Base-by-base conservation (phyloP, 768 basidiomycete genomes). In the Termitomyces sp. region DNA sequence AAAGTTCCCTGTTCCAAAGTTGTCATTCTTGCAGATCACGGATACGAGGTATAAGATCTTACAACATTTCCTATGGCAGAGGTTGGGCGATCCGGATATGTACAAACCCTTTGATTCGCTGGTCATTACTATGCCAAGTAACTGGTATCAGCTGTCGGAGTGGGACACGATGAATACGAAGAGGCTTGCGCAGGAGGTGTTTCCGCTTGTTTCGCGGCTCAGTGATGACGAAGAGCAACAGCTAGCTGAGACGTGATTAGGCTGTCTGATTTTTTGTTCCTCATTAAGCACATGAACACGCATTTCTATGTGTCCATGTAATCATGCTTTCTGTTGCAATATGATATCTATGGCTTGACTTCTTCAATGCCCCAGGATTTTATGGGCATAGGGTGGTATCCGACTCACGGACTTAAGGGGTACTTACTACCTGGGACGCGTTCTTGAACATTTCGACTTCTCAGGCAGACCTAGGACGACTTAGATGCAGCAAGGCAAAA, bases 401-500 rank as follows among this genome's bases (percentile, higher is more conserved):
- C 11, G 14, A 14, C 12, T 43, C 25, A 16, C 27, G 25, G 16
- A 27, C 16, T 27, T 17, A 6, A 17, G 35, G 35, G 16, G 16
- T 37, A 37, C 35, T 37, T 37, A 37, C 35, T 17, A 11, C 8
- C 1, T 35, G 3, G n/a, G 34, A 35, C 12, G 34, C 23, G 23
- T 27, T 23, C 16, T 16, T 16, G 43, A 16, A 27, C 16, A 16
- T 3, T 27, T 16, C 16, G 16, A 27, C 3, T 44, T 14, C 16
- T 44, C 14, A 17, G 9, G 14, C 23, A 27, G 27, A 28, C 52
- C 49, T 43, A 40, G 28, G 35, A 55, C 46, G 58, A 59, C 59
- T 44, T 37, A 56, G 59, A 60, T 53, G 59, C 55, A 60, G 32
- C 59, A 60, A 56, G 55, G 54, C 45, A 53, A 60, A 56, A 40